These are phyloP conservation scores for Candida tibetensis DNA, from an alignment of 805 yeast species.

Conservation along the genomic window DNA sequence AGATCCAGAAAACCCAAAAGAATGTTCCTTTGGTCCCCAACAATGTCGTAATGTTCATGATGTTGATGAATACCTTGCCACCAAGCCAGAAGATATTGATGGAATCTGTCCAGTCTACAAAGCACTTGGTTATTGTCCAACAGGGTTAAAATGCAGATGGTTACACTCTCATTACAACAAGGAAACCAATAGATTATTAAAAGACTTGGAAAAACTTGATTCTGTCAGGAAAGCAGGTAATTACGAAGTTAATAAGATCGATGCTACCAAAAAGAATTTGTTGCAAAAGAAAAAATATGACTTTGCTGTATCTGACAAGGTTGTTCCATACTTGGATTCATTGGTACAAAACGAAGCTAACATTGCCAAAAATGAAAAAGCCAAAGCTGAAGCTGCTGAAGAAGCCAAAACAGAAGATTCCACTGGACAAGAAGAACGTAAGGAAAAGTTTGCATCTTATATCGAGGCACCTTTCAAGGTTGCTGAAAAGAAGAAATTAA, in stretches of 20 bases:
- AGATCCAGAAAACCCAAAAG: constrained; percentile 48
- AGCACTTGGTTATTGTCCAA: constrained; percentile 85
- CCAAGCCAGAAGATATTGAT: constrained; percentile 68
- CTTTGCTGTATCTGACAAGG: constrained; percentile 54
- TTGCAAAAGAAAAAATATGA: constrained; percentile 63
- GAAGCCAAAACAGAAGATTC: constrained; percentile 14
- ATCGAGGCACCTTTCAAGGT: constrained; percentile 75
- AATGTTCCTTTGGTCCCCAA: constrained; percentile 65
- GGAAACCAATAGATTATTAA: constrained; percentile 44
- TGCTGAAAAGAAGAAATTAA: constrained; percentile 74
- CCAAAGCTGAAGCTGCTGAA: constrained; percentile 25
- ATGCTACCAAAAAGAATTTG: constrained; percentile 41
- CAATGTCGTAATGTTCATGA: constrained; percentile 79
- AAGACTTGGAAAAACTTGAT: constrained; percentile 42
- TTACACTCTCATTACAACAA: constrained; percentile 62
- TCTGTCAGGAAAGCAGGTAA: constrained; percentile 28
- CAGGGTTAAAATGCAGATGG: constrained; percentile 93
- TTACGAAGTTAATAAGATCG: constrained; percentile 64
- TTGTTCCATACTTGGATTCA: constrained; percentile 64
- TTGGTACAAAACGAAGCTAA: constrained; percentile 45
- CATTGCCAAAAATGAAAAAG: constrained; percentile 34
- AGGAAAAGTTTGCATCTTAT: constrained; percentile 47
- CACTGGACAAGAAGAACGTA: constrained; percentile 17
- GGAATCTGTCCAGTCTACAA: constrained; percentile 83
- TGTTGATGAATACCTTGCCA: constrained; percentile 55